Base-by-base conservation (phyloP, 176 grass and related monocot genomes). In the Neostapfia colusana region DNA sequence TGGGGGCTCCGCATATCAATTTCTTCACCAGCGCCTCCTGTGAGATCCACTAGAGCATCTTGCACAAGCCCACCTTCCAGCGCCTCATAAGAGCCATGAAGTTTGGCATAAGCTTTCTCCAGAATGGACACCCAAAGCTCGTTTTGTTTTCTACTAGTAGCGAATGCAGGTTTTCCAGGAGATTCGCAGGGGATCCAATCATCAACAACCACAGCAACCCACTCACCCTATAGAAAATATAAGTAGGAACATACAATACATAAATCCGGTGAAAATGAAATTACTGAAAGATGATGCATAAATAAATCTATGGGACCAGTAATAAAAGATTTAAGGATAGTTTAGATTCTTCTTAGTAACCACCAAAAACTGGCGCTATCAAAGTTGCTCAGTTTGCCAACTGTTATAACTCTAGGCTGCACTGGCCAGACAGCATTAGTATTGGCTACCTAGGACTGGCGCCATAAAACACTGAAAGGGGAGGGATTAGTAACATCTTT, bases 131-230 rank as follows among this genome's bases (percentile, higher is more conserved):
- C 95, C 91, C 95, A 99, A 45, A 99, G 89, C 80, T 99, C 95
- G 69, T 95, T 90, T 75, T 82, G 82, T 69, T 95, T 99, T 69
- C 77, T 90, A 84, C 91, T 95, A 65, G 95, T 99, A 79, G 95
- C 95, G 62, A 99, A 99, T 76, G 95, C 89, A 28, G 95, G 91
- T 86, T 90, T 99, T 24, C 91, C 91, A 13, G 87, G 89, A 82
- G 95, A 90, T 77, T 99, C 91, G 18, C 95, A 99, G 5, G 95
- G 95, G 38, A 99, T 90, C 95, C 95, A 99, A 82, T 99, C 95
- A 75, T 99, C 95, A 74, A 99, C 91, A 38, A 99, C 95, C 56
- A 99, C 91, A n/a, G 95, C 87, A 36, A 99, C 95, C 95, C 95
- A 99, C 54, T 99, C 95, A 71, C 95, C 95, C 95, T 99, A 63